phyloP scores from a whole-genome alignment of 148 eudicot species.

The Talinum fruticosum region DNA sequence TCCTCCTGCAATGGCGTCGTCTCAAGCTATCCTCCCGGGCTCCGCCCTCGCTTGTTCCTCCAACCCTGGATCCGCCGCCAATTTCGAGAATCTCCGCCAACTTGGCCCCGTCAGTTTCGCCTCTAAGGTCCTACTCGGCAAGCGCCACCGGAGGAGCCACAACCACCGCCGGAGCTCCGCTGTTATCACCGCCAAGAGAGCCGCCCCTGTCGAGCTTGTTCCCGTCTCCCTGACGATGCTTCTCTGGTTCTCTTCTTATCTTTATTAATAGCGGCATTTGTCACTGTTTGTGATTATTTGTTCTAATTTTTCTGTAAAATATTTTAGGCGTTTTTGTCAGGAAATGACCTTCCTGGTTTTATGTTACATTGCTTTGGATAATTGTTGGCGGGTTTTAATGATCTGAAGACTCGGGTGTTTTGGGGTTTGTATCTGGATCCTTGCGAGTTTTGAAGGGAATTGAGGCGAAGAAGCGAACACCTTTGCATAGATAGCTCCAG shows the following conservation, averaged over 20 bases:
- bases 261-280: background rate
- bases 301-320: no score
- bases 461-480: no score
- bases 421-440: no score
- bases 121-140: conserved; percentile 19
- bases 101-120: conserved; percentile 2
- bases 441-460: no score
- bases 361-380: no score
- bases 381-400: no score
- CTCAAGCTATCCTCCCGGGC: conserved; percentile 46
- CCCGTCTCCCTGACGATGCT: conserved; percentile 68
- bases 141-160: no score
- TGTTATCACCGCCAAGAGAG: conserved; percentile 22
- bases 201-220: conserved; percentile 40
- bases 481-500: no score
- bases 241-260: conserved; percentile 29
- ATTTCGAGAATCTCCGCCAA: conserved; percentile 31
- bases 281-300: background rate
- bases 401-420: no score
- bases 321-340: background rate
- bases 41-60: conserved; percentile 18
- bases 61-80: background rate
- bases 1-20: conserved; percentile 33
- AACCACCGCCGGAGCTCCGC: conserved; percentile 26
- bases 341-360: background rate